Evolutionary conservation across 2,329 filamentous ascomycete species (phyloP), one percentile per base, ranked within the genome.

Genomic region (Colletotrichum sp.): DNA sequence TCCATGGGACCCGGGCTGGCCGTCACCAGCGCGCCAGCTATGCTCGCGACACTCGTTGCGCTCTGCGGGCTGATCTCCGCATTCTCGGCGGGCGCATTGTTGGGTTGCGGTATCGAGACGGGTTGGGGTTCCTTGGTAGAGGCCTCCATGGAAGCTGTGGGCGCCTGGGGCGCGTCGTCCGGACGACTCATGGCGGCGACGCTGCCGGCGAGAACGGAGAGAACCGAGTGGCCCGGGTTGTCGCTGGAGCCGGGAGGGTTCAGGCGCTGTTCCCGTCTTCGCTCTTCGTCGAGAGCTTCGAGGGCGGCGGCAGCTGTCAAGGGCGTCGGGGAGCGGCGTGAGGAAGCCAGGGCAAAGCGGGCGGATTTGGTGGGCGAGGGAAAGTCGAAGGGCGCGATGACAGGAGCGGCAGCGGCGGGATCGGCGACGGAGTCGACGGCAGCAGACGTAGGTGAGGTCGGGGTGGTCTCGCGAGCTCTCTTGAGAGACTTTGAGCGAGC

Each of bases 1-100:
- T 92, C 90, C 89, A 92, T 91, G 32, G 89, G 85, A 2, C 83
- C 86, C 32, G 90, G 89, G 76, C 89, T 91, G 68, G 88, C 85
- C 10, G 88, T 88, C 9, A 90, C 86, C 3, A 85, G 80, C 32
- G 85, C 83, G 55, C 85, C 85, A 36, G 84, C 83, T 57, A 90
- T 80, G 78, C 85, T 88, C 26, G 85, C 84, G 24, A 84, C 80
- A 77, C 82, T 84, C 6, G 81, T 81, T 18, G 82, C 81, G 77
- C 86, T 89, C 74, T 87, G 87, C 3, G 89, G 85, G 72, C 85
- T 88, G 34, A 85, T 83, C 63, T 89, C 88, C 30, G 82, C 80
- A 71, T 86, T 87, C 70, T 87, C 83, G 74, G 83, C 79, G 79
- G 84, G 81, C 64, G 81, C 80, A 77, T 82, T 80, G 72, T 81